A percentile compares a stretch with the other conserved stretches of the same genome.
Conservation (phyloP, 2,329 filamentous ascomycete genomes). For the Elsinoe australis region DNA sequence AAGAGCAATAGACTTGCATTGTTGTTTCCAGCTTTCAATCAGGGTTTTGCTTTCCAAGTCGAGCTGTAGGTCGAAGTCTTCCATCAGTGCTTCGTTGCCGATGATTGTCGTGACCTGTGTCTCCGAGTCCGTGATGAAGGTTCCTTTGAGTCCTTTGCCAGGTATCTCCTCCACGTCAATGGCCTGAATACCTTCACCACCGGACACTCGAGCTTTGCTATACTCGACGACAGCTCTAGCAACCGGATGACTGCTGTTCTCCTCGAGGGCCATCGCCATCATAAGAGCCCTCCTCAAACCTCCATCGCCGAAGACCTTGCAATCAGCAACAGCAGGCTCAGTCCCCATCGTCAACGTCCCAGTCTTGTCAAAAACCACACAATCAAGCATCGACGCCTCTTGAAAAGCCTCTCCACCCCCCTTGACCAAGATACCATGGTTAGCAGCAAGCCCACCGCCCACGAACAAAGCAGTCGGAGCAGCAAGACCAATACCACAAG, state of each 20-base stretch:
- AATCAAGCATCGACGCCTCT: conserved; percentile 69
- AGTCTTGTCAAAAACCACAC: conserved; percentile 83
- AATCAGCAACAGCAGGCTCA: conserved; percentile 59
- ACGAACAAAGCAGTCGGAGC: conserved; percentile 79
- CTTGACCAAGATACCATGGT: conserved; percentile 72
- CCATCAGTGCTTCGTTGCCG: conserved; percentile 69
- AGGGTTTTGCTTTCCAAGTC: conserved; percentile 25
- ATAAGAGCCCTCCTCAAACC: too few species aligned
- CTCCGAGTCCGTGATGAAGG: conserved; percentile 32
- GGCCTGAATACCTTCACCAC: conserved; percentile 26
- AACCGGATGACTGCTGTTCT: conserved; percentile 66
- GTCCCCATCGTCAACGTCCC: conserved; percentile 70
- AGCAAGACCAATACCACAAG: conserved; percentile 76
- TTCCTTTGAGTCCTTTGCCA: conserved; percentile 62
- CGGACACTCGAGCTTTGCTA: conserved; percentile 40
- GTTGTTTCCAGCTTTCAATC: conserved; percentile 39
- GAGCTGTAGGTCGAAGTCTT: conserved; percentile 31
- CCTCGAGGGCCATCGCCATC: conserved; percentile 49
- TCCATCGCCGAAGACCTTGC: too few species aligned
- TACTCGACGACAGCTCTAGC: conserved; percentile 62
- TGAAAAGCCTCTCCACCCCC: conserved; percentile 81
- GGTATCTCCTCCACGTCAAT: conserved; percentile 55
- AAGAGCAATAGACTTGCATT: conserved; percentile 38
- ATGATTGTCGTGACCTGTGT: conserved; percentile 52
- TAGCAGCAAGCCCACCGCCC: conserved; percentile 69